Conservation (phyloP, 768 basidiomycete genomes). For the Suillus paluster region DNA sequence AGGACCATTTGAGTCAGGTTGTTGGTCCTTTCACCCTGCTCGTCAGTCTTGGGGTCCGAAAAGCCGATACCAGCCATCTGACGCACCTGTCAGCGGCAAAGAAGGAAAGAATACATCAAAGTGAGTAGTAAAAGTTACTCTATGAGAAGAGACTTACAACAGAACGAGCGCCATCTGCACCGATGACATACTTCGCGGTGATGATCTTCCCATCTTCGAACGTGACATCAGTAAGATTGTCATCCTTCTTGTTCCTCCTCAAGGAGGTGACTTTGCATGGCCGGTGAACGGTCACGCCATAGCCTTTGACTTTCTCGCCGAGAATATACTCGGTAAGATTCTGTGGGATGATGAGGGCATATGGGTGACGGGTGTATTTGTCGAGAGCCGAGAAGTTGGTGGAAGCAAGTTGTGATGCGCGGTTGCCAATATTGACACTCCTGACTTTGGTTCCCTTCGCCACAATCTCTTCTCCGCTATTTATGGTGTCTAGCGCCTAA, state of each 20-base stretch:
- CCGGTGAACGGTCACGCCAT: slow-evolving; percentile 39
- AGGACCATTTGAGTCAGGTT: slow-evolving; percentile 45
- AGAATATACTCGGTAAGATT: slow-evolving; percentile 47
- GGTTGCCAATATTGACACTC: slow-evolving; percentile 33
- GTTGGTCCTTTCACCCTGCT: slow-evolving; percentile 26
- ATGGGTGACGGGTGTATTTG: slow-evolving; percentile 49
- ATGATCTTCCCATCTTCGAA: slow-evolving; percentile 53
- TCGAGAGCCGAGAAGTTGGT: slow-evolving; percentile 40
- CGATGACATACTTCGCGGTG: slow-evolving; percentile 50
- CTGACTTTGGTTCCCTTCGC: slow-evolving; percentile 39
- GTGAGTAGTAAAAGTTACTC: not conserved
- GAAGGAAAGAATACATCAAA: not conserved
- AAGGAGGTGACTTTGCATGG: slow-evolving; percentile 47
- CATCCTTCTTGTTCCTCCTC: slow-evolving; percentile 31
- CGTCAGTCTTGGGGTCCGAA: slow-evolving; percentile 43
- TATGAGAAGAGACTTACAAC: slow-evolving; percentile 35
- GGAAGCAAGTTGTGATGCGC: slow-evolving; percentile 29
- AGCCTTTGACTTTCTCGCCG: slow-evolving; percentile 33
- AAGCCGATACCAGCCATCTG: slow-evolving; percentile 45
- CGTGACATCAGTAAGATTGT: slow-evolving; percentile 40
- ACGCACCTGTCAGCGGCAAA: slow-evolving; percentile 43
- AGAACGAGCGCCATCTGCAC: slow-evolving; percentile 56
- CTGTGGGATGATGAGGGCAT: slow-evolving; percentile 47
- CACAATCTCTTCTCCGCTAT: slow-evolving; percentile 43
- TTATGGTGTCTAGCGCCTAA: slow-evolving; percentile 52